Evolutionary conservation across 768 basidiomycete species (phyloP), one percentile per base, ranked within the genome.

Genomic region (Stropharia rugosoannulata): DNA sequence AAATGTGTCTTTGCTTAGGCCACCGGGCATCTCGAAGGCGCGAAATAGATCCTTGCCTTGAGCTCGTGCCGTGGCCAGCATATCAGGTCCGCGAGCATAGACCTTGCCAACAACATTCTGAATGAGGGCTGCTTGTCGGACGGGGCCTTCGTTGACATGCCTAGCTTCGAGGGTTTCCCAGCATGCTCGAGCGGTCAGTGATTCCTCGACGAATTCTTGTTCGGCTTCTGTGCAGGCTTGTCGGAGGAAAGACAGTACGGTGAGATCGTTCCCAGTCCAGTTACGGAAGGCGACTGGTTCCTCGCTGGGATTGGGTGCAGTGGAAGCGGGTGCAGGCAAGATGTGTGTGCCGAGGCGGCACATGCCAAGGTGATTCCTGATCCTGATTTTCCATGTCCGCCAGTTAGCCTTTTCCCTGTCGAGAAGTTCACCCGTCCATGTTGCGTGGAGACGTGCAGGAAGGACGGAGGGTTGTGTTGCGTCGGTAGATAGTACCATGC

Each of bases 1-100:
- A 8, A 59, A 41, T 1, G 42, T 49, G 3, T 56, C 55, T 32
- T 53, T 41, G 5, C 54, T 51, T 5, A 59, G 16, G 5, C 54
- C 59, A 0, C 51, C 56, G 4, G 47, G 51, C 45, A 46, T 54
- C 1, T 29, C 44, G 25, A 52, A 57, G 5, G 55, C 51, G 29
- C 44, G 44, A 6, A 5, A 15, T 13, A 45, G 22, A 7, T 45
- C 44, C 12, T 27, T 9, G 61, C 0, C 52, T 57, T 10, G 43
- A 43, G 5, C 56, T 25, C 36, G 54, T 22, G 18, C 54, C 22
- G 0, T 54, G 19, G 18, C 50, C 48, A 35, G 61, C 57, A n/a
- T 52, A 13, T 42, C 51, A 3, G 15, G 18, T 16, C 3, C 41
- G n/a, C 27, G 27, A 8, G 4, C 41, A 27, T 27, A 16, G 10